Percentiles rank a stretch among this genome's conserved stretches.
phyloP scores from a whole-genome alignment of 2,329 filamentous ascomycete species.

The Colletotrichum sp. region DNA sequence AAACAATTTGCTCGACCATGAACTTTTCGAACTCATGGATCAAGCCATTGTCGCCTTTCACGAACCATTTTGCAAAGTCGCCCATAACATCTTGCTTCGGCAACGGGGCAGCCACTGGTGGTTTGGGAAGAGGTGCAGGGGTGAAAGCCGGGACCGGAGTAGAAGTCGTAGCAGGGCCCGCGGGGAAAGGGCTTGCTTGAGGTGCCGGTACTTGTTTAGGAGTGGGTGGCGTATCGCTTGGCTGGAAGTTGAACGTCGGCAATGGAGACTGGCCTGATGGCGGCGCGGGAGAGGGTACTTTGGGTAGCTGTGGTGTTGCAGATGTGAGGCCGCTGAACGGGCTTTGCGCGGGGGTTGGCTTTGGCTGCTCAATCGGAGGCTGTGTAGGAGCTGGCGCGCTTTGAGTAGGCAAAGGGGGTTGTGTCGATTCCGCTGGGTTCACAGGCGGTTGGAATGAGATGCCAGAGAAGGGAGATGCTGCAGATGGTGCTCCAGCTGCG shows the following conservation, averaged over 20 bases:
- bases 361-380: constrained; percentile 2
- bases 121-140: neutral
- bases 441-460: neutral
- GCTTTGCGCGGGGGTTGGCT: neutral
- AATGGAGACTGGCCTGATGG: neutral
- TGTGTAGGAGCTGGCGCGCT: neutral
- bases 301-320: constrained; percentile 12
- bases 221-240: neutral
- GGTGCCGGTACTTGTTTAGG: neutral
- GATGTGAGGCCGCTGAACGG: constrained; percentile 10
- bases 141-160: neutral
- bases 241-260: neutral
- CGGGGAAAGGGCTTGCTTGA: neutral
- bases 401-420: neutral
- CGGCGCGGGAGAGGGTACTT: neutral
- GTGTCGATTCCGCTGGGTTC: constrained; percentile 6
- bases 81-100: constrained; percentile 45
- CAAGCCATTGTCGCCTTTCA: constrained; percentile 57
- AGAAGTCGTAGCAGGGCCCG: neutral
- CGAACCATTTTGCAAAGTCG: constrained; percentile 59
- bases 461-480: neutral
- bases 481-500: neutral
- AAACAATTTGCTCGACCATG: constrained; percentile 50
- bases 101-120: neutral
- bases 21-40: constrained; percentile 55